Evolutionary conservation across 2,329 filamentous ascomycete genomes (phyloP), one percentile per base, ranked within the genome.

Genomic region (Aschersonia sp.): DNA sequence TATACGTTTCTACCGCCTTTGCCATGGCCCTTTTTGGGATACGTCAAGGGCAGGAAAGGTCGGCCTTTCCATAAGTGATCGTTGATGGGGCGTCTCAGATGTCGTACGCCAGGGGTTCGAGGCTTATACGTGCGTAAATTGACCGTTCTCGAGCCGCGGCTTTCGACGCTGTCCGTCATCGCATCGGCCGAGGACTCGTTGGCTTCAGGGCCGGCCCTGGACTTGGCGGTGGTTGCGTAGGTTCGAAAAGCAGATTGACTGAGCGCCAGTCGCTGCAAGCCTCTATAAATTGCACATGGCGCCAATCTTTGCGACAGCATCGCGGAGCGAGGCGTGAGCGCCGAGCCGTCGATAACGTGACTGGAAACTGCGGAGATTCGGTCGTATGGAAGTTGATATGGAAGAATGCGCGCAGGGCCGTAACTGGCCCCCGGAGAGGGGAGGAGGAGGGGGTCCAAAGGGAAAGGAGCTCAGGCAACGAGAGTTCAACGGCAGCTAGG

Each of bases 61-160:
- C 88, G 76, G 49, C 92, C 92, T 67, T 94, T 95, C 87, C 87
- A 97, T 43, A 98, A 71, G 65, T 98, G 92, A 59, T 95, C 88
- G 66, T 97, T 97, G 66, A 95, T 83, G 11, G 92, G 88, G 42
- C 92, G 79, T 64, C 83, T 84, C 54, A 98, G 72, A 76, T 98
- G 92, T 59, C 92, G 82, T 50, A 94, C 66, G 75, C 92, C 92
- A 10, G 90, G 90, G 1, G 92, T 95, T 57, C 87, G 81, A 37
- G 92, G 92, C 64, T 86, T 97, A 66, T 95, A 98, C 47, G 85
- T 92, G 57, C 87, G 81, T 64, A 97, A 63, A 43, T 73, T 67
- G 12, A 69, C 65, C 12, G 68, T 61, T 41, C 69, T 59, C 8
- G 55, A 54, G 14, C 53, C 55, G 5, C 53, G 52, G 14, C 53